phyloP scores from a whole-genome alignment of 768 basidiomycete species.

The Xerocomus potaroensis region DNA sequence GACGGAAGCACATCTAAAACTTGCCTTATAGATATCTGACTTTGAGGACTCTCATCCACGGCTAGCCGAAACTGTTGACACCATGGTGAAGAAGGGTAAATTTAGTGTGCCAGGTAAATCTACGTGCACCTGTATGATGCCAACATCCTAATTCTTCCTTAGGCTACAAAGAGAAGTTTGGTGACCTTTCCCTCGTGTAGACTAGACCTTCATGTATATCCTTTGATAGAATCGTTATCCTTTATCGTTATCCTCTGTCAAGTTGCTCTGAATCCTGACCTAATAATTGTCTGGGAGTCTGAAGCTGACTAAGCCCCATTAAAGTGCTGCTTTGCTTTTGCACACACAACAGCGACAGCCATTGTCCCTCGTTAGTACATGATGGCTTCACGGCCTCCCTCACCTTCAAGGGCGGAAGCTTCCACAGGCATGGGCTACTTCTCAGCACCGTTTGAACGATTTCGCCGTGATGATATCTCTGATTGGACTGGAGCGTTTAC shows the following conservation, averaged over 20 bases:
- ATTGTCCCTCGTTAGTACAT: slow-evolving; percentile 21
- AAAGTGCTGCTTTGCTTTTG: no score
- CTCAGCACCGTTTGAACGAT: slow-evolving; percentile 67
- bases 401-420: slow-evolving; percentile 33
- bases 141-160: slow-evolving; percentile 6
- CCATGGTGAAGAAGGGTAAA: slow-evolving; percentile 96
- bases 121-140: neutral
- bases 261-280: no score
- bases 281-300: no score
- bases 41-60: slow-evolving; percentile 91
- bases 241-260: no score
- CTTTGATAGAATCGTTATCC: slow-evolving; percentile 16
- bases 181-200: slow-evolving; percentile 90
- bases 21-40: slow-evolving; percentile 64
- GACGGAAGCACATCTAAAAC: neutral
- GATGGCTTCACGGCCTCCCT: slow-evolving; percentile 38
- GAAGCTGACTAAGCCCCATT: neutral
- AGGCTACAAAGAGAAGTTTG: slow-evolving; percentile 96
- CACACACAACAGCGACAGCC: slow-evolving; percentile 3
- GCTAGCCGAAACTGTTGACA: slow-evolving; percentile 86
- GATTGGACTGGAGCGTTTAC: slow-evolving; percentile 84
- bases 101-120: slow-evolving; percentile 89
- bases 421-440: slow-evolving; percentile 49
- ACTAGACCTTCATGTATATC: slow-evolving; percentile 22
- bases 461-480: slow-evolving; percentile 67